These are phyloP conservation scores for Quercus lobata DNA, from an alignment of 331 rosid species.

Conservation along the genomic window DNA sequence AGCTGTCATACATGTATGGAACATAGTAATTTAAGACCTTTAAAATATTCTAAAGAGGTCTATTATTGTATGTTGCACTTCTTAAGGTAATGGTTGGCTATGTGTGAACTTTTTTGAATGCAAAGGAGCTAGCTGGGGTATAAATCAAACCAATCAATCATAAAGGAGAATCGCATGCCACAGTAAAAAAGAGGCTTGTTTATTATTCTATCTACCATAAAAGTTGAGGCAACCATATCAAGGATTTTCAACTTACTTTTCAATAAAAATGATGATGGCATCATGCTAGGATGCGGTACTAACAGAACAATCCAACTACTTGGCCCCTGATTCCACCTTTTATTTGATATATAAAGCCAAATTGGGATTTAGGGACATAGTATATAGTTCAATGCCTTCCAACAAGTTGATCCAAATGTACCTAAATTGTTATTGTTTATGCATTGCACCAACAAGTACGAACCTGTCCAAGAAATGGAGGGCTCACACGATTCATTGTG, in stretches of 20 bases:
- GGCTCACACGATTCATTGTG: no score
- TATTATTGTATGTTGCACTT: slow-evolving; percentile 3
- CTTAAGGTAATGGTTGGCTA: slow-evolving; percentile 1
- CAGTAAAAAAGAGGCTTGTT: slow-evolving; percentile 26
- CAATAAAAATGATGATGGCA: slow-evolving; percentile 3
- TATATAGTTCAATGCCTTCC: background rate
- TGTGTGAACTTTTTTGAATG: background rate
- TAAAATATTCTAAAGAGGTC: slow-evolving; percentile 7
- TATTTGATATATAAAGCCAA: background rate
- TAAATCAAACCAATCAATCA: slow-evolving; percentile 19
- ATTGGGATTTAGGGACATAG: background rate
- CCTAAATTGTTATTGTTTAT: background rate
- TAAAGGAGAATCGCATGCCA: slow-evolving; percentile 33
- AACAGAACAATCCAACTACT: background rate
- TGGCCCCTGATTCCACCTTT: background rate
- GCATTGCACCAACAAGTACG: background rate
- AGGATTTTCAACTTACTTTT: slow-evolving; percentile 2
- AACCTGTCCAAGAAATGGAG: no score
- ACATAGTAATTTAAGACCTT: background rate
- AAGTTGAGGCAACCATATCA: slow-evolving; percentile 16
- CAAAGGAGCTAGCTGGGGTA: background rate
- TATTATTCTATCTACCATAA: background rate
- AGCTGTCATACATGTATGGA: background rate
- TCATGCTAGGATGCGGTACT: background rate
- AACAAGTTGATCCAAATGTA: background rate